Percentiles rank a stretch among this genome's conserved stretches.
Evolutionary conservation across 106 monocot genomes (phyloP).

Genomic region (Triglochin maritima): DNA sequence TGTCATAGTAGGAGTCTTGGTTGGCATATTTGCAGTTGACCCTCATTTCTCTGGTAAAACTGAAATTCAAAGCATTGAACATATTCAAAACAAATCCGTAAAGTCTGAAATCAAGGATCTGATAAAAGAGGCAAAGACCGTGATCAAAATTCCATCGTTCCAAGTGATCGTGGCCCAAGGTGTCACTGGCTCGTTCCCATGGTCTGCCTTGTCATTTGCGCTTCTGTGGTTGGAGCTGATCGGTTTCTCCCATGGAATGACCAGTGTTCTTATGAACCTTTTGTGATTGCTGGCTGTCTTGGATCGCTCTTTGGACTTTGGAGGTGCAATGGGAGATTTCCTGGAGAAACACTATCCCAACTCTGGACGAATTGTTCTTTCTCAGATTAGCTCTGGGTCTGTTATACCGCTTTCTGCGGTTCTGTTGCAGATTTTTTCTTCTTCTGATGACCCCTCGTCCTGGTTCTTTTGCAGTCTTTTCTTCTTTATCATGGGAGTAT

Average conservation of each 20-base stretch:
- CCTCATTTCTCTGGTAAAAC: slow-evolving; percentile 28
- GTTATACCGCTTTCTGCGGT: slow-evolving; percentile 72
- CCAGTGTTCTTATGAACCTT: slow-evolving; percentile 52
- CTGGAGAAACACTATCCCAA: slow-evolving; percentile 50
- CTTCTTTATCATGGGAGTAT: slow-evolving; percentile 74
- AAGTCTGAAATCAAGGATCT: slow-evolving; percentile 33
- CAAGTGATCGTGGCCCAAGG: slow-evolving; percentile 92
- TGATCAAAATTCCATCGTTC: slow-evolving; percentile 72
- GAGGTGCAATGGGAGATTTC: slow-evolving; percentile 83
- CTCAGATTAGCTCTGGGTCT: slow-evolving; percentile 80
- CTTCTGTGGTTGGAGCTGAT: slow-evolving; percentile 90
- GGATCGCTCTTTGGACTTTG: slow-evolving; percentile 68
- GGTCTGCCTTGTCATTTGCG: slow-evolving; percentile 80
- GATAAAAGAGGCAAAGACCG: slow-evolving; percentile 49
- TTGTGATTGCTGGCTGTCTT: slow-evolving; percentile 46
- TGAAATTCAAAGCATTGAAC: background rate
- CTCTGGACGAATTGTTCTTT: slow-evolving; percentile 75
- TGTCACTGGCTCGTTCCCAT: slow-evolving; percentile 79
- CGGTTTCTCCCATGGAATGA: slow-evolving; percentile 60
- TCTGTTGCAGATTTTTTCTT: slow-evolving; percentile 54
- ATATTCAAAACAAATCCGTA: slow-evolving; percentile 17
- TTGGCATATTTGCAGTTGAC: slow-evolving; percentile 54
- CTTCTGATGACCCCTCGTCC: slow-evolving; percentile 55
- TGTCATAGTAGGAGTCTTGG: slow-evolving; percentile 55
- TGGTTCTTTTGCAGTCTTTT: slow-evolving; percentile 41